Conservation (phyloP, 1,139 yeast species). For the Zygosaccharomyces sapae region DNA sequence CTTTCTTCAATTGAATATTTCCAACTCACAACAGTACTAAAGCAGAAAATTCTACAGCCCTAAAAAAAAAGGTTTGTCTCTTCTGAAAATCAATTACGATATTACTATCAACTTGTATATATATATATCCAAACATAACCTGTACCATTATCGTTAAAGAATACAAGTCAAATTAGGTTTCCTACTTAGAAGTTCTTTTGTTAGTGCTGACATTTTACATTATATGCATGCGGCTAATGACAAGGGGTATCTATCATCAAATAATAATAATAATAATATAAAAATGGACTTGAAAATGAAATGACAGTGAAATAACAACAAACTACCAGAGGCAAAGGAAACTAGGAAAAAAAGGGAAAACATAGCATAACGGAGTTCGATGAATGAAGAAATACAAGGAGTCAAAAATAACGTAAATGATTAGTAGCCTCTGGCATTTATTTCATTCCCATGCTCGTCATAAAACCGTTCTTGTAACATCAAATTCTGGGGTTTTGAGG, state of each 20-base stretch:
- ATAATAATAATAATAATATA: not conserved
- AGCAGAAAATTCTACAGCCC: too few relatives aligned
- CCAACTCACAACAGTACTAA: too few relatives aligned
- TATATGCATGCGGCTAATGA: not conserved
- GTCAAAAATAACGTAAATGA: too few relatives aligned
- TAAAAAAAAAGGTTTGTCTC: too few relatives aligned
- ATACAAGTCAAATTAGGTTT: not conserved
- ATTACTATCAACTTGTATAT: too few relatives aligned
- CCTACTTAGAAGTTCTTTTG: constrained; percentile 7
- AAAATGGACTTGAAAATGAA: not conserved
- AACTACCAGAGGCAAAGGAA: not conserved
- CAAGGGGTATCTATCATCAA: not conserved
- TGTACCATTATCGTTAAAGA: too few relatives aligned
- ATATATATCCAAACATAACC: too few relatives aligned
- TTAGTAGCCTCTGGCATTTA: constrained; percentile 29
- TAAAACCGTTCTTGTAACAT: constrained; percentile 28
- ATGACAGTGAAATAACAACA: not conserved
- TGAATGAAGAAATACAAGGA: too few relatives aligned
- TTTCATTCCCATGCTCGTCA: constrained; percentile 27
- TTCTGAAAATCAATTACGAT: too few relatives aligned
- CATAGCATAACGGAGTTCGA: too few relatives aligned
- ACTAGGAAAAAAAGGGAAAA: not conserved
- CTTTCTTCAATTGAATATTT: too few relatives aligned
- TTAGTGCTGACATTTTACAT: not conserved
- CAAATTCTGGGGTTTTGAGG: constrained; percentile 16